Evolutionary conservation across 495 filamentous ascomycete species (phyloP).

Genomic region (Cercophora scortea): DNA sequence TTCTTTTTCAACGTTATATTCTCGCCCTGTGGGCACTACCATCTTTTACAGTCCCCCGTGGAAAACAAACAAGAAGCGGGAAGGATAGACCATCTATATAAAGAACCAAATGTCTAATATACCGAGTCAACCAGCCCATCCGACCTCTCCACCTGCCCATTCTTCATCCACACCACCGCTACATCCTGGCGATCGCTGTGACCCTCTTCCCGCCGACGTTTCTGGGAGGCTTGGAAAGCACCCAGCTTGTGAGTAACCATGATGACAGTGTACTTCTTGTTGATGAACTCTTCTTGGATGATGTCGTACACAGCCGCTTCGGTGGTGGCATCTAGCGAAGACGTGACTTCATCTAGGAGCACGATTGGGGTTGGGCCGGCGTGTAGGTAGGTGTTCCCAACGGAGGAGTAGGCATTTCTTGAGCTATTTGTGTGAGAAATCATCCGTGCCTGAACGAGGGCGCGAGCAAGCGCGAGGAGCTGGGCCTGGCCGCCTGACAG

Average conservation of each 20-base stretch:
- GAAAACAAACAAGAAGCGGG: no score
- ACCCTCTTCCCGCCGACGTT: neutral
- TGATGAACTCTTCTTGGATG: constrained; percentile 47
- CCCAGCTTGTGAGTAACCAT: constrained; percentile 58
- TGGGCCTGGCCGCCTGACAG: constrained; percentile 25
- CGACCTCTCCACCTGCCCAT: constrained; percentile 21
- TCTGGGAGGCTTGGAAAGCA: constrained; percentile 32
- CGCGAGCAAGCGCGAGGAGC: constrained; percentile 18
- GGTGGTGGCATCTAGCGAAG: constrained; percentile 70
- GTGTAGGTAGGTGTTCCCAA: no score
- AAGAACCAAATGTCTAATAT: no score
- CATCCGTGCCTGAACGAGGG: constrained; percentile 8
- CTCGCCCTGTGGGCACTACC: no score
- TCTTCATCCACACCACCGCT: constrained; percentile 21
- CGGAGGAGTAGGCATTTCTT: no score
- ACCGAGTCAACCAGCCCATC: neutral
- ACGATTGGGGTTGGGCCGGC: constrained; percentile 43
- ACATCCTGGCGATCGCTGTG: neutral
- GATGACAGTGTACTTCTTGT: constrained; percentile 46
- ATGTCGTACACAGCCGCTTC: constrained; percentile 70
- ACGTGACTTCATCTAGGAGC: constrained; percentile 77
- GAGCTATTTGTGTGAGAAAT: neutral
- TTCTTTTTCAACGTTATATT: no score
- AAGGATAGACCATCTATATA: no score
- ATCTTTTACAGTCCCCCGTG: no score